These are phyloP conservation scores for Auriscalpium microsporum DNA, from an alignment of 768 basidiomycete species.

Conservation along the genomic window DNA sequence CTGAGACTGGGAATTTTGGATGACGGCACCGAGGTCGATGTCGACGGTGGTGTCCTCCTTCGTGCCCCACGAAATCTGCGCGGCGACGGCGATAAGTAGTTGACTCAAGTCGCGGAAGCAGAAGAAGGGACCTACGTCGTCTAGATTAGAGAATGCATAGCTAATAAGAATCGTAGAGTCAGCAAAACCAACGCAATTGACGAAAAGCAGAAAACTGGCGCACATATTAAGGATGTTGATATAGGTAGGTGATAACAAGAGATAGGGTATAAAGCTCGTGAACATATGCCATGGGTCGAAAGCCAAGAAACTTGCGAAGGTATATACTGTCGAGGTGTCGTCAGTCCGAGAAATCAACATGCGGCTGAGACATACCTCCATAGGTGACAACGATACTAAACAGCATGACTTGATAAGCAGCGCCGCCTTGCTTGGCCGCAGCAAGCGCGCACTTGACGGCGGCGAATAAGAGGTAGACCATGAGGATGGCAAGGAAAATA, in stretches of 20 bases:
- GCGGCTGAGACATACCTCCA: slow-evolving; percentile 43
- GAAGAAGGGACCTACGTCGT: slow-evolving; percentile 49
- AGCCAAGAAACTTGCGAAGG: slow-evolving; percentile 69
- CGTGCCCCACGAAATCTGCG: slow-evolving; percentile 90
- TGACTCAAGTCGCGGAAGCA: too few species aligned
- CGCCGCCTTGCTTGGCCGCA: slow-evolving; percentile 58
- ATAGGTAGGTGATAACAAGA: slow-evolving; percentile 78
- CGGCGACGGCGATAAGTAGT: too few species aligned
- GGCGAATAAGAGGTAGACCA: slow-evolving; percentile 76
- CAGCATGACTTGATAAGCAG: slow-evolving; percentile 66
- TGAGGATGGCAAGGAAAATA: slow-evolving; percentile 65
- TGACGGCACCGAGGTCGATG: slow-evolving; percentile 75
- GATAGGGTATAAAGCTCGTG: slow-evolving; percentile 83
- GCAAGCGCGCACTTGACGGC: slow-evolving; percentile 76
- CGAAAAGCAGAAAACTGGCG: slow-evolving; percentile 17
- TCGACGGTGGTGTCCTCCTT: slow-evolving; percentile 75
- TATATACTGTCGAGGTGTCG: slow-evolving; percentile 45
- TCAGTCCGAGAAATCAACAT: not conserved
- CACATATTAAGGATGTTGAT: slow-evolving; percentile 73
- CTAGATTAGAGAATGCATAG: slow-evolving; percentile 79
- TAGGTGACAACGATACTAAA: slow-evolving; percentile 84
- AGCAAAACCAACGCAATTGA: slow-evolving; percentile 5
- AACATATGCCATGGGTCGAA: slow-evolving; percentile 96
- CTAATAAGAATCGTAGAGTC: slow-evolving; percentile 29
- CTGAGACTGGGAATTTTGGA: slow-evolving; percentile 69